Percentiles rank a stretch among this genome's conserved stretches.
Conservation (phyloP, 2,329 filamentous ascomycete genomes). For the Fusarium hostae region DNA sequence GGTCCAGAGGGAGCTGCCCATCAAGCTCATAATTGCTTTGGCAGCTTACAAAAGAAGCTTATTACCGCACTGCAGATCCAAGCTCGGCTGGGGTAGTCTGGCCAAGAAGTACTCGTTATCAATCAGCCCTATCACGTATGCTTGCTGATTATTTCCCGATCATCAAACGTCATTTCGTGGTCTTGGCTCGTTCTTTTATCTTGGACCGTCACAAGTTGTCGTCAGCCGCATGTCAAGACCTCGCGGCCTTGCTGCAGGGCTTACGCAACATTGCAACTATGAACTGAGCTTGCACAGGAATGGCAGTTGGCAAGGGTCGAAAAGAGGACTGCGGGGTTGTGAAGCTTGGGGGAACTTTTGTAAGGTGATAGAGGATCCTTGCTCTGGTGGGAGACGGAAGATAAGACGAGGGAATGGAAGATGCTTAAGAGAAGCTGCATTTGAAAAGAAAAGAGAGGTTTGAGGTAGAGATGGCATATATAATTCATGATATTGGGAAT, state of each 20-base stretch:
- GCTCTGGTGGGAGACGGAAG: slow-evolving; percentile 4
- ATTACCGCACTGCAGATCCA: not conserved
- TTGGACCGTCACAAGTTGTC: slow-evolving; percentile 11
- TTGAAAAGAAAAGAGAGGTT: not conserved
- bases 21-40: not conserved
- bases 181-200: not conserved
- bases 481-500: not conserved
- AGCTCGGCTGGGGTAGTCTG: not conserved
- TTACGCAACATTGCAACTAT: slow-evolving; percentile 25
- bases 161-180: slow-evolving; percentile 14
- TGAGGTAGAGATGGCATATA: not conserved
- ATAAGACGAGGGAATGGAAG: slow-evolving; percentile 13
- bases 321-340: slow-evolving; percentile 17
- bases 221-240: slow-evolving; percentile 23
- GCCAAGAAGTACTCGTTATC: not conserved
- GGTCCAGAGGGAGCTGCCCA: not conserved
- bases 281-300: slow-evolving; percentile 15
- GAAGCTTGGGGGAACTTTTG: slow-evolving; percentile 35
- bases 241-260: slow-evolving; percentile 24
- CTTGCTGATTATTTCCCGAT: not conserved
- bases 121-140: slow-evolving; percentile 19
- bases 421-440: not conserved
- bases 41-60: not conserved
- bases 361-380: slow-evolving; percentile 23
- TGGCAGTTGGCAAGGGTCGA: slow-evolving; percentile 13